A percentile compares a stretch with the other conserved stretches of the same genome.
Conservation (phyloP, 2,329 filamentous ascomycete species). For the Chrysoporthe austroafricana region DNA sequence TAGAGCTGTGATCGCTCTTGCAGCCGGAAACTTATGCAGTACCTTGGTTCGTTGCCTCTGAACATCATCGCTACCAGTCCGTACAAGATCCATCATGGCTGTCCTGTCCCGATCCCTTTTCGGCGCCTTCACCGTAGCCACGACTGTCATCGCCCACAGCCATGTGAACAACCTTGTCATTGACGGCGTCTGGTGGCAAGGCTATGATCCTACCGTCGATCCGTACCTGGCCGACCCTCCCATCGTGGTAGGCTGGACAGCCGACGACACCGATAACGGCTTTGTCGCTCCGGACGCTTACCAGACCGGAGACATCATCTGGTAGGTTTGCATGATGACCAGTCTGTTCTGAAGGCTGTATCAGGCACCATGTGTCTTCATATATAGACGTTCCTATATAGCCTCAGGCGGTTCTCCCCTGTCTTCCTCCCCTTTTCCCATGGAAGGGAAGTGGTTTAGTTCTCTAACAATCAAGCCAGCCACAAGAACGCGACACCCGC, state of each 20-base stretch:
- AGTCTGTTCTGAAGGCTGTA: too few relatives aligned
- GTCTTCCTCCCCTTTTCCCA: neutral
- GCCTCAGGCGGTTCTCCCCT: neutral
- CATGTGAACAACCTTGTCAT: conserved; percentile 29
- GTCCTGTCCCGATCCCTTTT: conserved; percentile 1
- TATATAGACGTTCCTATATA: neutral
- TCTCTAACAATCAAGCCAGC: neutral
- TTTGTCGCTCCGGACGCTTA: conserved; percentile 43
- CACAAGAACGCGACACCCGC: conserved; percentile 40
- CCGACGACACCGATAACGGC: conserved; percentile 39
- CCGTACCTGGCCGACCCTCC: conserved; percentile 21
- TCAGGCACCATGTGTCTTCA: neutral
- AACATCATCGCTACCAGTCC: neutral
- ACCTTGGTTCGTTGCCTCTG: neutral
- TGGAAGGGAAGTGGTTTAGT: neutral
- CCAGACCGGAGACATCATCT: conserved; percentile 41
- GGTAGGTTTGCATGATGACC: conserved; percentile 19
- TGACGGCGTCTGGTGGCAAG: conserved; percentile 24
- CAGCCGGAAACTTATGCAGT: neutral
- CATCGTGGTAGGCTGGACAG: conserved; percentile 23
- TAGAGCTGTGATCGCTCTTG: neutral
- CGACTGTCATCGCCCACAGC: conserved; percentile 18
- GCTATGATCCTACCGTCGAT: conserved; percentile 19
- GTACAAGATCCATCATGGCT: conserved; percentile 6
- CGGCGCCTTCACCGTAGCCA: conserved; percentile 8